Evolutionary conservation across 2,329 filamentous ascomycete species (phyloP), one percentile per base, ranked within the genome.

Genomic region (Chalaropsis thielavioides): DNA sequence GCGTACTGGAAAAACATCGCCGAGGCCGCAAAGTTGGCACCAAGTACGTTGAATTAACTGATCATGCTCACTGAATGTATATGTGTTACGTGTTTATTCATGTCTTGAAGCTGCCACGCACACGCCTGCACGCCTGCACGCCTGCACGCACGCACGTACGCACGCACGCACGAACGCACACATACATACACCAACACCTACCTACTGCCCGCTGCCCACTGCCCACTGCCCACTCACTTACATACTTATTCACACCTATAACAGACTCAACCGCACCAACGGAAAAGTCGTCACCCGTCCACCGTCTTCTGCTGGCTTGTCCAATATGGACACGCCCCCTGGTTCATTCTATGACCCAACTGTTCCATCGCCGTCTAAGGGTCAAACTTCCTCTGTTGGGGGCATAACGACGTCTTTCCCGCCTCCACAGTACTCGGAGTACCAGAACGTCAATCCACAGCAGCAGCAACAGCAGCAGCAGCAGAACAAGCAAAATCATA

Each of bases 21-120:
- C 73, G 75, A 24, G 75, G 75, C 10, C 71, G 75, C 13, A 76
- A 76, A 65, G 72, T 71, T 0, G 74, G 73, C 0, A 72, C 74
- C 40, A 73, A 70, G 74, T 75, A 67, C 63, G 67, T 61, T 35
- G 51, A 22, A 31, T 31, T 31, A 22, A 31, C 17, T 31, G 27
- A 22, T n/a, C 46, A 49, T n/a, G 31, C 6, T 2, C 31, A 31
- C 2, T 31, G 31, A 6, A 56, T 56, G 51, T 56, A 31, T 35
- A 31, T 10, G 51, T 56, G 27, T 43, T 43, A 60, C 38, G 31
- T 60, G 31, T 60, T 43, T 31, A 60, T 40, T 35, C 22, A 11
- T 56, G 8, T 38, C 64, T 43, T 51, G 31, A 15, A 59, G 66
- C 17, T 62, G 31, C 10, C 64, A 58, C 17, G 58, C 64, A 8